Base-by-base conservation (phyloP, 2,329 filamentous ascomycete genomes). In the Diplodia intermedia region DNA sequence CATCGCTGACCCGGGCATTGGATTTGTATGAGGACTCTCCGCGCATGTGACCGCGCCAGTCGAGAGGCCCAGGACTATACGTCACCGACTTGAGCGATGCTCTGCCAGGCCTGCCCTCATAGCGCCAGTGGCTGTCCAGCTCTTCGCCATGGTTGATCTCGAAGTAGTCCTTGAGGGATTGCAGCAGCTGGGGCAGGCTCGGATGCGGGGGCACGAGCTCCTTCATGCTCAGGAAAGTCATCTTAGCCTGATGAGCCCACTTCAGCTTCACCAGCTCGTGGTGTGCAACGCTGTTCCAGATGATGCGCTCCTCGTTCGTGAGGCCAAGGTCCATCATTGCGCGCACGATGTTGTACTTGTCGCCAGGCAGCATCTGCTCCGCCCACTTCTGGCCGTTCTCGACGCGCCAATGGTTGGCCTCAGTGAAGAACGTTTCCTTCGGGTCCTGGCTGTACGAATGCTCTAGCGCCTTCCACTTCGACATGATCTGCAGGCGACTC, bases 401-500 rank as follows among this genome's bases (percentile, higher is more conserved):
- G 31, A 69, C 69, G 70, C 70, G 66, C 71, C 70, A 66, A 60
- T 71, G 18, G 71, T 68, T 68, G 53, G 70, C 50, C 8, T 69
- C 67, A 15, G 55, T 36, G 56, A 61, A 69, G 26, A 61, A 66
- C 23, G 53, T 52, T 43, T 69, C 55, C n/a, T 60, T 52, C 9
- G 50, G 65, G 11, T 67, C 50, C 36, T 56, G 53, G 14, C 43
- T 63, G 33, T 56, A 65, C 33, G 43, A 56, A 40, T 56, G 40
- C 49, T 62, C 53, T 12, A 67, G 14, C 6, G 54, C 62, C 31
- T 85, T 86, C 88, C 89, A 93, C 74, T 93, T 93, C 31, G 83
- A 83, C 31, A 85, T 82, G 74, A 90, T 92, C 75, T 92, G 90
- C 29, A 91, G 83, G 3, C 88, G 85, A 69, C 86, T 90, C 54